phyloP scores from a whole-genome alignment of 768 basidiomycete species.

The Leccinellum luteum region DNA sequence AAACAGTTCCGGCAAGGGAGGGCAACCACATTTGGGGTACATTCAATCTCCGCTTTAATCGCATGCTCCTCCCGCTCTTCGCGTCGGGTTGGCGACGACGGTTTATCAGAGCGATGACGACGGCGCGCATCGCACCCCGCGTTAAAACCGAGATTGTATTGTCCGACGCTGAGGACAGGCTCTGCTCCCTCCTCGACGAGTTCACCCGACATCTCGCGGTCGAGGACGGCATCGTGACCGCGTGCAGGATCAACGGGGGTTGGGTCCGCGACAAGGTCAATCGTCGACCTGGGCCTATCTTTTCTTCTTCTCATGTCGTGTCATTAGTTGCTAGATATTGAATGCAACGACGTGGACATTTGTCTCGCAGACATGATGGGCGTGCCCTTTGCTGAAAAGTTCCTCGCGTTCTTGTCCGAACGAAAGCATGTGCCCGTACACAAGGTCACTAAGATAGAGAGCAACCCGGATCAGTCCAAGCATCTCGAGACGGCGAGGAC shows the following conservation, averaged over 20 bases:
- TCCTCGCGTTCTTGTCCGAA: conserved; percentile 54
- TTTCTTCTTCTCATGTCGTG: conserved; percentile 12
- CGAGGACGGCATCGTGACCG: conserved; percentile 51
- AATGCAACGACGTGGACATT: conserved; percentile 92
- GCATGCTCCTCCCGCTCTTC: conserved; percentile 7
- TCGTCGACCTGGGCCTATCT: conserved; percentile 6
- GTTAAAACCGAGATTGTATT: conserved; percentile 46
- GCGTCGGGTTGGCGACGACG: conserved; percentile 6
- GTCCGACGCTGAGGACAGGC: conserved; percentile 61
- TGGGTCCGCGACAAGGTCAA: conserved; percentile 98
- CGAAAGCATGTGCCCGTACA: conserved; percentile 30
- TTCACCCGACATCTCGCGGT: conserved; percentile 59
- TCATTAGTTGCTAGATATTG: conserved; percentile 67
- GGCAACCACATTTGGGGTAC: conserved; percentile 12
- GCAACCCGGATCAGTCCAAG: conserved; percentile 96
- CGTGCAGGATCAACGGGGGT: conserved; percentile 92
- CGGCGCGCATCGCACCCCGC: conserved; percentile 32
- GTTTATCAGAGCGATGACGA: conserved; percentile 28
- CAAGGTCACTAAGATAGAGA: conserved; percentile 79
- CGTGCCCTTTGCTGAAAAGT: conserved; percentile 76
- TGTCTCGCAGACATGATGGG: conserved; percentile 91
- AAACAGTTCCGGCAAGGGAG: conserved; percentile 16
- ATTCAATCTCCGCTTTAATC: conserved; percentile 29
- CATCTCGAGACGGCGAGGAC: conserved; percentile 95
- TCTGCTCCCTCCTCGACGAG: conserved; percentile 79